Conservation (phyloP, 495 filamentous ascomycete species). For the Talaromyces stipitatus region DNA sequence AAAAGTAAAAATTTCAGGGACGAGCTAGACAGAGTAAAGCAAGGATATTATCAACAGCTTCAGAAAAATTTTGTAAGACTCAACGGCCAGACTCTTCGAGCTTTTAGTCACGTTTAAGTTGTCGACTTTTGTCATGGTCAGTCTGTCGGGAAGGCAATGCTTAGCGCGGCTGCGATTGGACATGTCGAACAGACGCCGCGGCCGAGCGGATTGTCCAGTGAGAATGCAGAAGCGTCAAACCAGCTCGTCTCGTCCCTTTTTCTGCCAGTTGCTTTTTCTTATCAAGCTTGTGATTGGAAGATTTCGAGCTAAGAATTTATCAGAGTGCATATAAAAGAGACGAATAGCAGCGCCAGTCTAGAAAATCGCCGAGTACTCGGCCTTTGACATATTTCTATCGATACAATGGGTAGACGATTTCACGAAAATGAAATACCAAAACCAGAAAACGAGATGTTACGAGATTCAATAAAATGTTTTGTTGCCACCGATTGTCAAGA, state of each 20-base stretch:
- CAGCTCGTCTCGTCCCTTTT: background rate
- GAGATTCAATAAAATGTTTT: background rate
- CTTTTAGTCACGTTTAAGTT: background rate
- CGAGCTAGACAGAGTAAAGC: background rate
- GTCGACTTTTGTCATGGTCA: background rate
- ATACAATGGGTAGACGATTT: background rate
- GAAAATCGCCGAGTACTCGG: background rate
- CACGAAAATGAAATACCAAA: slow-evolving; percentile 1
- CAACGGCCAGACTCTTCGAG: background rate
- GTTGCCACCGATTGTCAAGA: background rate
- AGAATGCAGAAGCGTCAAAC: background rate
- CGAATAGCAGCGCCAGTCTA: background rate
- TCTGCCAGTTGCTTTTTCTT: background rate
- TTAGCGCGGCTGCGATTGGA: slow-evolving; percentile 2
- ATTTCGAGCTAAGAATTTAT: background rate
- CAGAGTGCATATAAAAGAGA: background rate
- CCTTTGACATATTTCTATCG: background rate
- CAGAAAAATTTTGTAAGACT: background rate
- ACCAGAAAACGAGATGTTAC: background rate
- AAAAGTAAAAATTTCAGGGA: background rate
- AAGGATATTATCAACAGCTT: background rate
- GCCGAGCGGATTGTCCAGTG: background rate
- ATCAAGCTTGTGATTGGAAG: background rate
- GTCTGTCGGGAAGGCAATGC: background rate
- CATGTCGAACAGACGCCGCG: background rate